Evolutionary conservation across 257 asterid genomes (phyloP), one percentile per base, ranked within the genome.

Genomic region (Apocynum venetum): DNA sequence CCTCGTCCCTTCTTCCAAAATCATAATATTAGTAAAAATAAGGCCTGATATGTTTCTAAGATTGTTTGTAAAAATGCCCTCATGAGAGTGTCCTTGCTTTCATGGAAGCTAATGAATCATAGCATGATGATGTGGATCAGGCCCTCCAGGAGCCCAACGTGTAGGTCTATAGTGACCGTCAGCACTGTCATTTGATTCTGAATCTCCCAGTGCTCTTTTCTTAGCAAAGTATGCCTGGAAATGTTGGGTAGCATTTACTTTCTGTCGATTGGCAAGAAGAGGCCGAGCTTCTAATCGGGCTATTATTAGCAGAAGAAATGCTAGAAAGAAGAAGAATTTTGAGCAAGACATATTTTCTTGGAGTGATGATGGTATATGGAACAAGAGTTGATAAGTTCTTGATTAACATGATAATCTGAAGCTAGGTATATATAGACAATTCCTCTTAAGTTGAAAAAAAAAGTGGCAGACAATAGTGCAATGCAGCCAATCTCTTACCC

Each of bases 81-180:
- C 17, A 5, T 52, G 57, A 52, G 57, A 52, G 57, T 14, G 4
- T 52, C 20, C 57, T 12, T 55, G 60, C 63, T 20, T 49, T 5
- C 63, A 19, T 25, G 2, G 11, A 35, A 7, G 0, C 3, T 47
- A 41, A n/a, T 64, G 76, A 68, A 69, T 7, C 0, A 13, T 6
- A 0, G 19, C 59, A 63, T 90, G 96, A 79, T 88, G 93, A 51
- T 76, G 77, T 19, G 91, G 85, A 6, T 90, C 90, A 0, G 91
- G 91, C 46, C 96, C 96, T 51, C 91, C 90, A 1, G 93, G 91
- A 49, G 84, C 79, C 12, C 51, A 31, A 9, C 93, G 76, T 2
- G 9, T 35, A 20, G 85, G 80, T 82, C 53, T 79, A 84, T 82
- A 69, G 40, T 14, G 78, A 7, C 82, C 79, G 65, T 76, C 77